phyloP scores from a whole-genome alignment of 257 asterid species.

The Penstemon davidsonii region DNA sequence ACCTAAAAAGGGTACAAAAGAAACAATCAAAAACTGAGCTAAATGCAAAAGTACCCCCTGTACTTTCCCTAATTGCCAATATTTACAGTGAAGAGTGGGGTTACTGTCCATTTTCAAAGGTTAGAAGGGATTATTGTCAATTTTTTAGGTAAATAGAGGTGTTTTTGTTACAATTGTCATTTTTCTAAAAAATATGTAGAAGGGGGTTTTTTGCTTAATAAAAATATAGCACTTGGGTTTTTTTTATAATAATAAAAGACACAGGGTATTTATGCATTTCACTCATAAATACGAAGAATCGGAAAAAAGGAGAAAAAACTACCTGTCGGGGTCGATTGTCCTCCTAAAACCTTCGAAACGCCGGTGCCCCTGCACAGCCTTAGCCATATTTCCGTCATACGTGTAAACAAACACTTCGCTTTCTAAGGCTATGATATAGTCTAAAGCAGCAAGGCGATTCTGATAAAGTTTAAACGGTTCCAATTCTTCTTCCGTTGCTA shows the following conservation, averaged over 20 bases:
- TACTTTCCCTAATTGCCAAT: too few relatives aligned
- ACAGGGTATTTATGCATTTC: background rate
- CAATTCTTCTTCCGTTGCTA: conserved; percentile 51
- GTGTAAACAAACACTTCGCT: conserved; percentile 66
- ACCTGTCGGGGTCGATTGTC: conserved; percentile 70
- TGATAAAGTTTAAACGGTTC: conserved; percentile 42
- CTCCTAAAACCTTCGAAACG: conserved; percentile 54
- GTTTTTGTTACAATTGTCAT: too few relatives aligned
- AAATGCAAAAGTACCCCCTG: too few relatives aligned
- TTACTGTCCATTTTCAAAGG: too few relatives aligned
- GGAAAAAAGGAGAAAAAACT: background rate
- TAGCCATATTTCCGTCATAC: conserved; percentile 78
- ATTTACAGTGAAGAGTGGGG: too few relatives aligned
- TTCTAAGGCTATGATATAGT: conserved; percentile 59
- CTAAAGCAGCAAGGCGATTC: conserved; percentile 75
- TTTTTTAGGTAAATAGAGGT: too few relatives aligned
- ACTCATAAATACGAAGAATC: background rate
- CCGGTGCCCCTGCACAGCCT: conserved; percentile 75
- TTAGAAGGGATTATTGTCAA: too few relatives aligned
- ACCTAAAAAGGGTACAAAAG: too few relatives aligned
- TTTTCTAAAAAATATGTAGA: too few relatives aligned
- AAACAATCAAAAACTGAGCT: too few relatives aligned
- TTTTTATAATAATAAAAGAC: background rate
- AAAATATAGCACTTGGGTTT: background rate
- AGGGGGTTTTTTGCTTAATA: background rate